Percentiles rank a stretch among this genome's conserved stretches.
Conservation (phyloP, 345 rosid species). For the Moringa oleifera region DNA sequence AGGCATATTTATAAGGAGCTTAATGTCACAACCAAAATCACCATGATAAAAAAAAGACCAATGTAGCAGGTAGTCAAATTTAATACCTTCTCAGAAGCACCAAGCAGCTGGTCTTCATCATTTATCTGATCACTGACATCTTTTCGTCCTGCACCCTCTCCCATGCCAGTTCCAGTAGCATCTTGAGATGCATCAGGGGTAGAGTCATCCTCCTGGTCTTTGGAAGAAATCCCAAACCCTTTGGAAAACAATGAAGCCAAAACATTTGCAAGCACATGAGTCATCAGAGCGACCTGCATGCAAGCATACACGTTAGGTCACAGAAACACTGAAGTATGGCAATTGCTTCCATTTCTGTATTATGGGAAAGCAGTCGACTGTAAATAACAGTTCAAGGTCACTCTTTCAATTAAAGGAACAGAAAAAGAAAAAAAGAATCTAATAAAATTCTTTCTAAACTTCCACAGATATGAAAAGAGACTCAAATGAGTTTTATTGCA, state of each 20-base stretch:
- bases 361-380: too few relatives aligned
- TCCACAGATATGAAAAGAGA: too few relatives aligned
- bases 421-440: too few relatives aligned
- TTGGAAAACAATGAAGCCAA: constrained; percentile 66
- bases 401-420: too few relatives aligned
- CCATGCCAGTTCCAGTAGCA: constrained; percentile 89
- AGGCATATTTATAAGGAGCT: constrained; percentile 11
- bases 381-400: too few relatives aligned
- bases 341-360: background rate
- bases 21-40: background rate
- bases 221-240: constrained; percentile 64
- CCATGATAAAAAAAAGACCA: background rate
- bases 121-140: constrained; percentile 90
- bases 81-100: constrained; percentile 58
- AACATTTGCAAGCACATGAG: constrained; percentile 69
- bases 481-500: background rate
- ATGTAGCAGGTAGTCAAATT: background rate
- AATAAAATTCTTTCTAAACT: too few relatives aligned
- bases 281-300: constrained; percentile 63
- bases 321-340: background rate
- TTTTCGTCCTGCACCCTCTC: constrained; percentile 74
- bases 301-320: constrained; percentile 9
- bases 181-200: constrained; percentile 36
- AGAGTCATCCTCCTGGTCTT: constrained; percentile 57
- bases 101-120: constrained; percentile 86